phyloP scores from a whole-genome alignment of 768 basidiomycete species.

The Leccinellum albellum region DNA sequence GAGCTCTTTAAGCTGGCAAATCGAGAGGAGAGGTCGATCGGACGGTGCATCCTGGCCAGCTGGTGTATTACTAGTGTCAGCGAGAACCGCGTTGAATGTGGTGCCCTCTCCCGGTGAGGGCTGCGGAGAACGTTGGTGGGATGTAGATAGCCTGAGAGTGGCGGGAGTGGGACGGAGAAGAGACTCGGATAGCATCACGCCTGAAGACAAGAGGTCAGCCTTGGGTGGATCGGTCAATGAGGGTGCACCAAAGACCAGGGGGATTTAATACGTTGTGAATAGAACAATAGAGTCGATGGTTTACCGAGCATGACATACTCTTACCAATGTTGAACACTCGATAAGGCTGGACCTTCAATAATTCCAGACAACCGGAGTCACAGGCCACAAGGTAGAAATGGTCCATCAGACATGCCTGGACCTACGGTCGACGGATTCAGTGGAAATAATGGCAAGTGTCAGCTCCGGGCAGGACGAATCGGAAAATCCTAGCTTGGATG shows the following conservation, averaged over 20 bases:
- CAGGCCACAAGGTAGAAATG: not conserved
- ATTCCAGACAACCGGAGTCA: not conserved
- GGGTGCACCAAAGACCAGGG: not conserved
- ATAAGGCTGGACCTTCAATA: not conserved
- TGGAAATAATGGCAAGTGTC: not conserved
- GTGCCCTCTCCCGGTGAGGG: constrained; percentile 6
- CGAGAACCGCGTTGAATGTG: not conserved
- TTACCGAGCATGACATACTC: not conserved
- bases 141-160: constrained; percentile 3
- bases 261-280: constrained; percentile 9
- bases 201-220: not conserved
- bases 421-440: not conserved
- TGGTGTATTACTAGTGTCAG: not conserved
- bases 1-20: not conserved
- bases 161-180: constrained; percentile 4
- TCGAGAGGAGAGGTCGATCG: not conserved
- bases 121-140: not conserved
- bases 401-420: not conserved
- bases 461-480: too few species aligned
- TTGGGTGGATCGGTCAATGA: not conserved
- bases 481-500: not conserved
- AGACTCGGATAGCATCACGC: constrained; percentile 10
- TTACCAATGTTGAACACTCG: constrained; percentile 1
- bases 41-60: not conserved
- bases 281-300: constrained; percentile 13